Percentiles rank a stretch among this genome's conserved stretches.
These are phyloP conservation scores for Saccharomycopsis amapae DNA, from an alignment of 805 yeast species.

Conservation along the genomic window DNA sequence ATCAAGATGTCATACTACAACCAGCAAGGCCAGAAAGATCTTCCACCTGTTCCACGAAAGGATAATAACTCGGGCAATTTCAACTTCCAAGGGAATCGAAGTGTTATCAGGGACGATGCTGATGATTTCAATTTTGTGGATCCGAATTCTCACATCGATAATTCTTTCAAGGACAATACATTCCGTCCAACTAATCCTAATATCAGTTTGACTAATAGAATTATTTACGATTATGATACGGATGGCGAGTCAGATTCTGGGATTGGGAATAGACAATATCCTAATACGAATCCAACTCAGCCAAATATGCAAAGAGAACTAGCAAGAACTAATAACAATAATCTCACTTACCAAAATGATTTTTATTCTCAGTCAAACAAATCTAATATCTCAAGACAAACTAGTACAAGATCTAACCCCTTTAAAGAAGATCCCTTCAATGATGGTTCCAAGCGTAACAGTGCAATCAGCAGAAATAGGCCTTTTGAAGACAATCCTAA, in stretches of 20 bases:
- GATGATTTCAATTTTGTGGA: constrained; percentile 18
- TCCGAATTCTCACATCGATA: constrained; percentile 20
- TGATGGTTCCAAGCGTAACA: constrained; percentile 7
- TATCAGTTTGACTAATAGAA: constrained; percentile 19
- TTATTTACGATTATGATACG: constrained; percentile 21
- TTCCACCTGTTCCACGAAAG: constrained; percentile 17
- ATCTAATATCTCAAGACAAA: constrained; percentile 14
- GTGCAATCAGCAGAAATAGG: constrained; percentile 4
- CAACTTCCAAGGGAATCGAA: neutral
- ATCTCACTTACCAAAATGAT: constrained; percentile 1
- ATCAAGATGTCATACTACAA: constrained; percentile 6
- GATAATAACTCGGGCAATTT: neutral
- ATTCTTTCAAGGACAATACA: constrained; percentile 7
- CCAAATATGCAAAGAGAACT: constrained; percentile 6
- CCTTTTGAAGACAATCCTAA: constrained; percentile 3
- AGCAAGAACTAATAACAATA: neutral
- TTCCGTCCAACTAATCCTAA: constrained; percentile 17
- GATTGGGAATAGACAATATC: neutral
- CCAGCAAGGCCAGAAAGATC: constrained; percentile 10
- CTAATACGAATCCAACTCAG: neutral
- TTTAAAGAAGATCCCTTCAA: constrained; percentile 22
- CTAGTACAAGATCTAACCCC: constrained; percentile 20
- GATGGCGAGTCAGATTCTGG: constrained; percentile 13
- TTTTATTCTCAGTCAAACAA: constrained; percentile 13
- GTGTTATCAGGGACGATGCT: constrained; percentile 1